A percentile compares a stretch with the other conserved stretches of the same genome.
Evolutionary conservation across 208 protist genomes (phyloP).

Genomic region (Trichomonas tenax): DNA sequence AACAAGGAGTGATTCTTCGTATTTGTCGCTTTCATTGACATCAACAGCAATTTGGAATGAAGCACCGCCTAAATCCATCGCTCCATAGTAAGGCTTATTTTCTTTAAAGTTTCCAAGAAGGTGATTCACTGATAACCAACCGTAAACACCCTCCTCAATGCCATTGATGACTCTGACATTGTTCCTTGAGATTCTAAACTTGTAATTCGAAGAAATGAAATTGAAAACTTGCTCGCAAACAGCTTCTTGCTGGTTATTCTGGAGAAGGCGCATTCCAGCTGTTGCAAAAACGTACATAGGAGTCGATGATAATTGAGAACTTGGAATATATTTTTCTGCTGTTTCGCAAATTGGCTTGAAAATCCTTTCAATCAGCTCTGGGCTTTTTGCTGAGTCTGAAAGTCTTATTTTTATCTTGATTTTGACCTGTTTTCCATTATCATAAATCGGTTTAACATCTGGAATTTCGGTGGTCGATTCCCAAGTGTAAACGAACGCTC

Average conservation of each 20-base stretch:
- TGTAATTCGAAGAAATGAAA: not conserved
- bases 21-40: not conserved
- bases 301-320: not conserved
- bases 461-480: not conserved
- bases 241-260: not conserved
- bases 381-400: not conserved
- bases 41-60: not conserved
- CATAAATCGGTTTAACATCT: not conserved
- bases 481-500: not conserved
- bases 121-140: not conserved
- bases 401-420: not conserved
- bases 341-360: not conserved
- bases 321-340: not conserved
- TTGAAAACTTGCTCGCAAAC: not conserved
- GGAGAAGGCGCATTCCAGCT: not conserved
- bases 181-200: not conserved
- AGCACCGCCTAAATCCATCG: not conserved
- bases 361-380: not conserved
- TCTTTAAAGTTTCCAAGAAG: not conserved
- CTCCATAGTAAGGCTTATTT: not conserved
- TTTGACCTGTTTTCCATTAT: not conserved
- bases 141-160: not conserved
- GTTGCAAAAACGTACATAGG: not conserved
- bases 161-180: not conserved
- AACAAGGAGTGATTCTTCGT: not conserved